Base-by-base conservation (phyloP, 2,329 filamentous ascomycete genomes). In the Purpureocillium lavendulum region DNA sequence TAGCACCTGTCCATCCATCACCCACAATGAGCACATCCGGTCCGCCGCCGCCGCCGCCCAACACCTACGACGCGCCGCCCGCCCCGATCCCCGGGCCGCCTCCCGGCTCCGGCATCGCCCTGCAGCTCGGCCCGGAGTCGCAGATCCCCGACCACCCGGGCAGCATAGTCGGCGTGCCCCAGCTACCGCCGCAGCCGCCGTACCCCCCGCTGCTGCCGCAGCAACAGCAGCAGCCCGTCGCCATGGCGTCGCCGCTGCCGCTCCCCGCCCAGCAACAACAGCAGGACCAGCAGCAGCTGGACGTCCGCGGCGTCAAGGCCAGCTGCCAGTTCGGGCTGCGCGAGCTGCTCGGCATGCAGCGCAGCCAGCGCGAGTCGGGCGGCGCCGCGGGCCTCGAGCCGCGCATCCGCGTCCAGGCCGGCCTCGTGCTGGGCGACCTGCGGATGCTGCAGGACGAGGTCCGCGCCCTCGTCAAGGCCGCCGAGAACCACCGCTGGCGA, bases 401-500 rank as follows among this genome's bases (percentile, higher is more conserved):
- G 3, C 65, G 64, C 21, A 52, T 75, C 34, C 58, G 65, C 7
- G 46, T 49, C 6, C 69, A 73, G 50, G 61, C 62, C 6, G 60
- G 53, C 21, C 45, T 65, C 7, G 60, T 68, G n/a, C 45, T 71
- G 9, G 56, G 54, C 14, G 69, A 75, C 38, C 48, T 78, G 44
- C 61, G 58, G 31, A 53, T 49, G 1, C 50, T 77, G 45, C 59
- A 70, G 15, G 55, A 58, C 16, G 62, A 70, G 44, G 62, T 77
- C 3, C 56, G 62, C 4, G 56, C 55, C 3, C 48, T 74, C 33
- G 60, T 62, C 28, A 67, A 62, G 46, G 56, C 53, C 10, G 67
- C 65, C 1, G 69, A 76, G 53, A 58, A 59, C 28, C 64, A 69
- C 33, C 63, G 74, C 29, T 76, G 72, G 70, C 62, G 71, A 35